Evolutionary conservation across 768 basidiomycete species (phyloP).

Genomic region (Mycena venus): DNA sequence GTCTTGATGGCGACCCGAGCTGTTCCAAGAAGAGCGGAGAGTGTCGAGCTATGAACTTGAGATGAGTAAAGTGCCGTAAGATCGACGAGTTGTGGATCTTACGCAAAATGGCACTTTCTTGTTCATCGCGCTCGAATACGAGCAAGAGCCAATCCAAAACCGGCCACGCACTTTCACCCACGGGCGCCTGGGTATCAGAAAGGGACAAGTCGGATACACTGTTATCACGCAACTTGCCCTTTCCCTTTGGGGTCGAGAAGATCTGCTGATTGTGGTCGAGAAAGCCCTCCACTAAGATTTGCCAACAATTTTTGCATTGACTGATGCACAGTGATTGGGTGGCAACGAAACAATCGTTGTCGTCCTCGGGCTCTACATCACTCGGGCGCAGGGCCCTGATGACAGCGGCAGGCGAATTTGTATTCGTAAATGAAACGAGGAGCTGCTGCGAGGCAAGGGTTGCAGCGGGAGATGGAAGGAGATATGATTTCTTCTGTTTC

Average conservation of each 20-base stretch:
- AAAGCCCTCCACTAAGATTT: slow-evolving; percentile 69
- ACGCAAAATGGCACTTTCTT: slow-evolving; percentile 24
- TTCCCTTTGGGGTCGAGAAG: slow-evolving; percentile 47
- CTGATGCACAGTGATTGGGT: slow-evolving; percentile 66
- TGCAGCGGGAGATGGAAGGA: slow-evolving; percentile 59
- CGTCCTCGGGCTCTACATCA: slow-evolving; percentile 37
- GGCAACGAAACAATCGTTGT: slow-evolving; percentile 66
- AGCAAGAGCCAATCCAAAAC: slow-evolving; percentile 77
- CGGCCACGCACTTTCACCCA: slow-evolving; percentile 78
- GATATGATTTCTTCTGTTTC: slow-evolving; percentile 53
- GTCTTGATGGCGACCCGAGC: slow-evolving; percentile 64
- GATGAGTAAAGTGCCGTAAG: slow-evolving; percentile 1
- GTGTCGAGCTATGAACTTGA: slow-evolving; percentile 43
- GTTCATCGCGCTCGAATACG: slow-evolving; percentile 79
- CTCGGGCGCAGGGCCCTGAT: slow-evolving; percentile 64
- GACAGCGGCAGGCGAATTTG: slow-evolving; percentile 68
- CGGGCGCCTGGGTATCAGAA: slow-evolving; percentile 41
- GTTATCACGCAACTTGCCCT: slow-evolving; percentile 48
- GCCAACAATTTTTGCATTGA: slow-evolving; percentile 72
- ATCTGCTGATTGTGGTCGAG: slow-evolving; percentile 50
- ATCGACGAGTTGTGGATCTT: slow-evolving; percentile 9
- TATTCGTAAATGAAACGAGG: slow-evolving; percentile 66
- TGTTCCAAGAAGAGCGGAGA: slow-evolving; percentile 71
- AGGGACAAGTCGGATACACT: slow-evolving; percentile 42
- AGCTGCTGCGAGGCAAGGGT: slow-evolving; percentile 66